Evolutionary conservation across 2,329 filamentous ascomycete genomes (phyloP).

Genomic region (Penicillium sp.): DNA sequence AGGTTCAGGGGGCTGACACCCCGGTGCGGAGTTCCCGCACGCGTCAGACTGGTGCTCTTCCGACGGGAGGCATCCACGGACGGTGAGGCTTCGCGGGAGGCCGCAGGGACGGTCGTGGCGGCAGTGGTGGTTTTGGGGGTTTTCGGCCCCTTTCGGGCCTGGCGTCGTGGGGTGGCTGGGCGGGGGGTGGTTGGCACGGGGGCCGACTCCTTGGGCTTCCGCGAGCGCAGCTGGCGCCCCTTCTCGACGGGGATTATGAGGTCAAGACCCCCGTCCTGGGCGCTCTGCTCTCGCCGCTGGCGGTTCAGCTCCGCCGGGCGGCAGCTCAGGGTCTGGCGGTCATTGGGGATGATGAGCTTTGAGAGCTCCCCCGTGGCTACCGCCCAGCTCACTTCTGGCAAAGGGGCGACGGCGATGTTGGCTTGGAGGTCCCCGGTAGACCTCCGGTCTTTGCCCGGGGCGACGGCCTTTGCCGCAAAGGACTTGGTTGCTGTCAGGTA

Average conservation of each 20-base stretch:
- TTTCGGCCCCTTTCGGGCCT: conserved; percentile 44
- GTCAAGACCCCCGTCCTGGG: conserved; percentile 42
- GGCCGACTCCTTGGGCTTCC: conserved; percentile 51
- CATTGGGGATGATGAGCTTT: conserved; percentile 73
- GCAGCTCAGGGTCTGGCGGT: conserved; percentile 72
- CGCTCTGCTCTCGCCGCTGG: conserved; percentile 63
- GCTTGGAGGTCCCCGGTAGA: conserved; percentile 39
- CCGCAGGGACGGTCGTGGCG: conserved; percentile 44
- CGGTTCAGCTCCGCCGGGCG: conserved; percentile 72
- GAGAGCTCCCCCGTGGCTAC: conserved; percentile 79
- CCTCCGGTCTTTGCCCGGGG: conserved; percentile 58
- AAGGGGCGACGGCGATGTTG: conserved; percentile 56
- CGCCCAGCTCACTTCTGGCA: conserved; percentile 81
- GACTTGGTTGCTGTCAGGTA: conserved; percentile 87
- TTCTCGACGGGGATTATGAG: conserved; percentile 43
- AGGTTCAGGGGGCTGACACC: neutral
- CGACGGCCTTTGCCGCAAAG: conserved; percentile 74
- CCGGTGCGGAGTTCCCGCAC: neutral
- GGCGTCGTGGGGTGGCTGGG: conserved; percentile 54
- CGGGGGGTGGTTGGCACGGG: conserved; percentile 48
- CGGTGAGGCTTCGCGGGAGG: conserved; percentile 23
- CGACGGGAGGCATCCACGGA: conserved; percentile 22
- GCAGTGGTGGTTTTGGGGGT: conserved; percentile 63
- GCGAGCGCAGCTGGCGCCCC: conserved; percentile 67
- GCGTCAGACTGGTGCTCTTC: conserved; percentile 23